Base-by-base conservation (phyloP, 768 basidiomycete genomes). In the Termitomyces sp. region DNA sequence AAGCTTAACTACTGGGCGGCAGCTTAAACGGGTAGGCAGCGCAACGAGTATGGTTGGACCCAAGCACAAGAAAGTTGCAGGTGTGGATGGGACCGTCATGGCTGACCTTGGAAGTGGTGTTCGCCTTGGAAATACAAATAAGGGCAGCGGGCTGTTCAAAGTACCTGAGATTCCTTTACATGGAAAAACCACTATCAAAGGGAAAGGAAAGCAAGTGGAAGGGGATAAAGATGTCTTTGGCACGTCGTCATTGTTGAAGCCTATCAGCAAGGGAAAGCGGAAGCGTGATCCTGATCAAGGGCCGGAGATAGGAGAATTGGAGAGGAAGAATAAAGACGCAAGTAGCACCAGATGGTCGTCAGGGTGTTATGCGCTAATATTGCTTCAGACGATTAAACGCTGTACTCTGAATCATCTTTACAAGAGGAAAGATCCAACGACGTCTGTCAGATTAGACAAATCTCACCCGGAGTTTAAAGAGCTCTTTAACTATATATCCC, bases 291-390 rank as follows among this genome's bases (percentile, higher is more conserved):
- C 59, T 29, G 68, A 69, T 36, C 56, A 58, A 12, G 64, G 66
- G 49, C 60, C 56, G 9, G 68, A 65, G 16, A 60, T 61, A 26
- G 28, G 36, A 31, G 62, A 73, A 55, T 63, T 81, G 42, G 86
- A 88, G 71, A 80, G 75, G 62, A 73, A 76, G 5, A 89, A 88
- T 65, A 88, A 85, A 68, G 77, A 77, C 60, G 87, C 88, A 60
- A 64, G 78, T 56, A 42, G 33, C 54, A 41, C 46, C 52, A 42
- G 28, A 42, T 47, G 51, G 31, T 49, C 48, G 22, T 13, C 51
- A 16, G 3, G 22, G 50, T 28, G 31, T 51, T 28, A 20, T n/a
- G 18, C 34, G 46, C 49, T 44, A 41, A 34, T 20, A 33, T 51
- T 54, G 45, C 36, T 34, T 7, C 58, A 83, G 81, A 69, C 70